Percentiles rank a stretch among this genome's conserved stretches.
phyloP scores from a whole-genome alignment of 192 early-diverging fungal genomes.

The Linderina pennispora region DNA sequence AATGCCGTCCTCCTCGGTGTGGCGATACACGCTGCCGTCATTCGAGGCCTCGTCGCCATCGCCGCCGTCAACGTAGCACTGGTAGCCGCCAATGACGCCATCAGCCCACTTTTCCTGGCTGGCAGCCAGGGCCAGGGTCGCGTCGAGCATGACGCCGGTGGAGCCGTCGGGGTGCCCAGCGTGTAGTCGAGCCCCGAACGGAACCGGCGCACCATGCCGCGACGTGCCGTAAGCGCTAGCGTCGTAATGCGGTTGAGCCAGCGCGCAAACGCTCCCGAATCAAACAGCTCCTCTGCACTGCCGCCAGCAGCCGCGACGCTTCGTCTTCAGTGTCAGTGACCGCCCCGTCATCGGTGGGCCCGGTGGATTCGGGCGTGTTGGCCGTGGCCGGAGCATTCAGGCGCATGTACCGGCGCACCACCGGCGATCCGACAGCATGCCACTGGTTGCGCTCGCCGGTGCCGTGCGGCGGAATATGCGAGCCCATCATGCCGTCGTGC shows the following conservation, averaged over 20 bases:
- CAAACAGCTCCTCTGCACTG: constrained; percentile 47
- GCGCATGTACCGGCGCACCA: constrained; percentile 56
- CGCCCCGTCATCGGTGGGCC: neutral
- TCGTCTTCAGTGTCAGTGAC: constrained; percentile 1
- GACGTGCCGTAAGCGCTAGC: constrained; percentile 31
- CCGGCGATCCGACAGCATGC: constrained; percentile 57
- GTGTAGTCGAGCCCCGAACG: constrained; percentile 79
- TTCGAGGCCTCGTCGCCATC: constrained; percentile 67
- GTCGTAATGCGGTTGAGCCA: constrained; percentile 56
- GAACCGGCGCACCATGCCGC: constrained; percentile 64
- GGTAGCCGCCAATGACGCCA: constrained; percentile 67
- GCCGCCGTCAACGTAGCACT: constrained; percentile 66
- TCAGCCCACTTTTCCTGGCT: constrained; percentile 47
- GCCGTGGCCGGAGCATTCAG: constrained; percentile 23
- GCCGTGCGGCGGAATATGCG: constrained; percentile 50
- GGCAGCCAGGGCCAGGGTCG: constrained; percentile 54
- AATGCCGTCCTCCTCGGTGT: constrained; percentile 57
- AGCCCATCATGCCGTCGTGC: constrained; percentile 39
- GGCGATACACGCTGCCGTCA: constrained; percentile 52
- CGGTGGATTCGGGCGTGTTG: neutral
- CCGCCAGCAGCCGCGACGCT: constrained; percentile 25
- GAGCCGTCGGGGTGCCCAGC: constrained; percentile 54
- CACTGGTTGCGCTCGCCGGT: constrained; percentile 52
- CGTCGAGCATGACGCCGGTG: constrained; percentile 54
- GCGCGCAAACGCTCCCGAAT: constrained; percentile 51